A percentile compares a stretch with the other conserved stretches of the same genome.
These are phyloP conservation scores for Teunomyces aglyptinius DNA, from an alignment of 805 yeast genomes.

Conservation along the genomic window DNA sequence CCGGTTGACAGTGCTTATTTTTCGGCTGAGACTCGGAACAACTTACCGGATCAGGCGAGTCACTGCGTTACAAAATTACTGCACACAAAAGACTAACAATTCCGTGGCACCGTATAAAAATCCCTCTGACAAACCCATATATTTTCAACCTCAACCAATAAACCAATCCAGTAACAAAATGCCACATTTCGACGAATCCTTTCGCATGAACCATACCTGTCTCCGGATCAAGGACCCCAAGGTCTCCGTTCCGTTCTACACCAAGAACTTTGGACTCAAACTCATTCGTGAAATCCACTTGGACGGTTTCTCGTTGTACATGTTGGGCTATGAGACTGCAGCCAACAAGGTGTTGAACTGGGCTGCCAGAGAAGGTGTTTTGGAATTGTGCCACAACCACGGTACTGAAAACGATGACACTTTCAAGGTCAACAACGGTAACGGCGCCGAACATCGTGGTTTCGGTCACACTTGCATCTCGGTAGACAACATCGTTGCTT, in stretches of 20 bases:
- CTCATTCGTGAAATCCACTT: slow-evolving; percentile 51
- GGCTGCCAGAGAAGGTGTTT: slow-evolving; percentile 60
- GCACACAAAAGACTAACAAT: too few species aligned
- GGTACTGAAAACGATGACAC: slow-evolving; percentile 61
- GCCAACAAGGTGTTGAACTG: slow-evolving; percentile 36
- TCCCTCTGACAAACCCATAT: too few species aligned
- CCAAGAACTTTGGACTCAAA: slow-evolving; percentile 70
- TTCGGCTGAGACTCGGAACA: too few species aligned
- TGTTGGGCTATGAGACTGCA: slow-evolving; percentile 48
- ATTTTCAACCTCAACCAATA: too few species aligned
- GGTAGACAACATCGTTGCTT: slow-evolving; percentile 69
- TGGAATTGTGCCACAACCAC: slow-evolving; percentile 81
- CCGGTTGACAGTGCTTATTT: too few species aligned
- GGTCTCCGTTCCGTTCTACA: slow-evolving; percentile 69
- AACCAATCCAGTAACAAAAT: slow-evolving; percentile 12
- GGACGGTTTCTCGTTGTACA: slow-evolving; percentile 64
- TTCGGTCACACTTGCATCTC: slow-evolving; percentile 93
- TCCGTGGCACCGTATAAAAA: too few species aligned
- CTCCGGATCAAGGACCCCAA: slow-evolving; percentile 81
- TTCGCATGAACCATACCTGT: slow-evolving; percentile 65
- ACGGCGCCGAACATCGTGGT: slow-evolving; percentile 80
- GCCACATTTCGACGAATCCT: slow-evolving; percentile 35
- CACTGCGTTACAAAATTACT: too few species aligned
- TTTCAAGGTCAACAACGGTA: slow-evolving; percentile 73
- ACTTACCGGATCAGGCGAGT: too few species aligned